Percentiles rank a stretch among this genome's conserved stretches.
These are phyloP conservation scores for Mycosarcoma mackinlayi DNA, from an alignment of 1,284 basidiomycete genomes.

Conservation along the genomic window DNA sequence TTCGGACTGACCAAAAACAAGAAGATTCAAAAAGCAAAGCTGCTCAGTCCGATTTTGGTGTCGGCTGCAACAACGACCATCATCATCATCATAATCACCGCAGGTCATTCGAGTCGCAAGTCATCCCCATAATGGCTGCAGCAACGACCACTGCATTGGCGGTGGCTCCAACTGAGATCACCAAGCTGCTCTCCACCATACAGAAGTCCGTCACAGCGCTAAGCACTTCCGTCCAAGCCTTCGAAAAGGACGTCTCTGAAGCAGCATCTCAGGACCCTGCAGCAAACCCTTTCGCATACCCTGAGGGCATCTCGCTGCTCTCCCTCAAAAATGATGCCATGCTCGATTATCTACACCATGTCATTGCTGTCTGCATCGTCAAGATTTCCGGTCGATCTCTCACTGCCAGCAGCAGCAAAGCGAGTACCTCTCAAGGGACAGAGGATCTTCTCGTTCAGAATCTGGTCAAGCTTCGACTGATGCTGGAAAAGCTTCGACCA, in stretches of 20 bases:
- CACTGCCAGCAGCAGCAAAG: conserved; percentile 6
- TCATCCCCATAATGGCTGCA: conserved; percentile 4
- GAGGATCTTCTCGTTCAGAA: conserved; percentile 49
- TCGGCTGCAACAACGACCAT: not conserved
- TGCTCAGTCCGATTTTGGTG: too few species aligned
- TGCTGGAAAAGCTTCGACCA: conserved; percentile 70
- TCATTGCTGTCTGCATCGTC: conserved; percentile 73
- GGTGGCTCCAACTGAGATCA: conserved; percentile 23
- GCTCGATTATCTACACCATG: conserved; percentile 86
- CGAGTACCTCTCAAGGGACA: conserved; percentile 4
- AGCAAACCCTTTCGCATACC: conserved; percentile 43
- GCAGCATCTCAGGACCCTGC: conserved; percentile 12
- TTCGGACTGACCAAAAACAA: too few species aligned
- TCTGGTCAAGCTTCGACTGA: conserved; percentile 56
- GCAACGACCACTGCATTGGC: not conserved
- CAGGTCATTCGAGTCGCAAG: too few species aligned
- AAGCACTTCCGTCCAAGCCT: conserved; percentile 28
- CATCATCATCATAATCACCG: not conserved
- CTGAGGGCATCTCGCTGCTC: conserved; percentile 86
- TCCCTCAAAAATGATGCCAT: conserved; percentile 87
- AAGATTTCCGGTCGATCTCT: conserved; percentile 55
- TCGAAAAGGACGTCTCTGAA: conserved; percentile 29
- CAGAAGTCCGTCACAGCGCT: conserved; percentile 36
- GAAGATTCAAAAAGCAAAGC: too few species aligned
- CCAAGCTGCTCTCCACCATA: conserved; percentile 23